Evolutionary conservation across 2,329 filamentous ascomycete genomes (phyloP), one percentile per base, ranked within the genome.

Genomic region (Raffaelea arxii): DNA sequence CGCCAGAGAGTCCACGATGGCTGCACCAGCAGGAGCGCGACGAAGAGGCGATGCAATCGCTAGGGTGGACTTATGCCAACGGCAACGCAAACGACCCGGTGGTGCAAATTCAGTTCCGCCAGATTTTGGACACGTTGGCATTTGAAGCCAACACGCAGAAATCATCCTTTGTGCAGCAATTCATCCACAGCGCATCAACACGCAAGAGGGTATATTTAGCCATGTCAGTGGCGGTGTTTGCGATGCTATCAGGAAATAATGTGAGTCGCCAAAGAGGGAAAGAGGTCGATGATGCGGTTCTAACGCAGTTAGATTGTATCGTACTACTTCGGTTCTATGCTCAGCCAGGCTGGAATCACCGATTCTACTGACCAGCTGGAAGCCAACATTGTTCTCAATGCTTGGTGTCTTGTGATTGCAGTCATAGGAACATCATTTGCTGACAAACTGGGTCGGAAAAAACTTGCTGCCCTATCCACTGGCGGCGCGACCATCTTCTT

Each of bases 31-130:
- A 46, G 6, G 48, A 44, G 19, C 43, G 44, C 36, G 49, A 57
- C 23, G 53, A 57, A 2, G 59, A 63, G 25, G 60, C 60, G 1
- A 47, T 61, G 4, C 46, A 56, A 11, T 59, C 66, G 0, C 58
- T 74, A 1, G 63, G 66, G 1, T 58, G 62, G 46, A 63, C 65
- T 30, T 63, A 71, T 32, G 61, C 66, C 6, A 54, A 49, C 11
- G 49, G 46, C 16, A 25, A 49, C 30, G 23, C 18, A 10, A 27
- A 35, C 3, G 41, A 44, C 16, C 39, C 37, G 21, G 19, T 42
- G 2, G 43, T 49, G 12, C 40, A 42, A 23, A 39, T 38, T 6
- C 39, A 46, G 10, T 51, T 42, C 25, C 24, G 41, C n/a, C 46
- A 53, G 32, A 53, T 53, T n/a, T 39, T 48, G 24, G 44, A 46